Base-by-base conservation (phyloP, 768 basidiomycete genomes). In the Mycena sanguinolenta region DNA sequence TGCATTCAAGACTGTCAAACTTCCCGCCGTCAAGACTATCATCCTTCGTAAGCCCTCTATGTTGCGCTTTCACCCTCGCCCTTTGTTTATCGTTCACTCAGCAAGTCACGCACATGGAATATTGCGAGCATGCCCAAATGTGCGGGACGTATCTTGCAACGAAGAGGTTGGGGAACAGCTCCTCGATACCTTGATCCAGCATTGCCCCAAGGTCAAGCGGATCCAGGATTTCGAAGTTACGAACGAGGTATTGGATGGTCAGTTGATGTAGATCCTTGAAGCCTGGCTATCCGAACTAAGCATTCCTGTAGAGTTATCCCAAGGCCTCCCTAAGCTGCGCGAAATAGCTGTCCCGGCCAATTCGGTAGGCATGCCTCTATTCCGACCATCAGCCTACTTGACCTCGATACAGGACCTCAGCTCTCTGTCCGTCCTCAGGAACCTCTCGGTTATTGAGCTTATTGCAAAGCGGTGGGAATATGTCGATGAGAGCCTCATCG, bases 111-210 rank as follows among this genome's bases (percentile, higher is more conserved):
- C 63, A 23, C 49, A 62, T 44, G 58, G 21, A 17, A 67, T 67
- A 39, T 13, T 67, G 27, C 50, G 46, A 16, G 58, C 52, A 25
- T 60, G 58, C 53, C 59, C 59, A 19, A 61, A 61, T n/a, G 66
- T 61, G 32, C 59, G 60, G 38, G 54, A 68, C 23, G 67, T 68
- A 3, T 68, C 67, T 21, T 68, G 67, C 44, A 68, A 62, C 13
- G 60, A 62, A 14, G 67, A 62, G 23, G 49, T 3, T 17, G 30
- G 53, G 19, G 13, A 25, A 23, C 38, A 23, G 23, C 59, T 68
- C 2, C 39, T 68, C 54, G n/a, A 68, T 13, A 68, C 67, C 8
- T 17, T 62, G 13, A 0, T 68, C 17, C 28, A 49, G 36, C 42
- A 23, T n/a, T 68, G 67, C 21, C 53, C 54, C 23, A 28, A 49